Base-by-base conservation (phyloP, 495 filamentous ascomycete species). In the Penicillium coffeae region DNA sequence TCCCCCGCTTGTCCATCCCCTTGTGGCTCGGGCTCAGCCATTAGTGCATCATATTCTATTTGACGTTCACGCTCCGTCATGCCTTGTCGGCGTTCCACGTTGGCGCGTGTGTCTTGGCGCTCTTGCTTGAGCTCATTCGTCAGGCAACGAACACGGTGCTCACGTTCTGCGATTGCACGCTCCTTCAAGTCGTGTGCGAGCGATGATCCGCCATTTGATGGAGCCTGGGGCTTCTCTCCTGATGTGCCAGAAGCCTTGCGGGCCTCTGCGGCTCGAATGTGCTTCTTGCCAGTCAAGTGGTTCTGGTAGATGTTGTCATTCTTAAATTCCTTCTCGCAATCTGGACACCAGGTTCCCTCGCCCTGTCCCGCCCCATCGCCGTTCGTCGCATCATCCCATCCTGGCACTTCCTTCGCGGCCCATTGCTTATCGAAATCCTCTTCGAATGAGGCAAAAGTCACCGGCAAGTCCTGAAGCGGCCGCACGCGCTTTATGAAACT, bases 61-160 rank as follows among this genome's bases (percentile, higher is more conserved):
- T 90, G 86, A 20, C 93, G 82, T 66, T 98, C 93, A 7, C 89
- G 80, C 58, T 97, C 93, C 4, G 93, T 98, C 88, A 97, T 91
- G 50, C 90, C 90, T 62, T 93, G 89, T 60, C 85, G 88, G 16
- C 94, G 84, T 74, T 97, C 93, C 8, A 96, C 89, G 58, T 98
- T 96, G 48, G 90, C 85, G 33, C 84, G 76, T 0, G 92, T 97
- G 54, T 93, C 90, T 63, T 83, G 78, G 45, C 90, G 83, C 60
- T 92, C 86, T 15, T 80, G 79, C 53, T 84, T 77, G 75, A 97
- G 89, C 10, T 84, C 77, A 13, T 83, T 75, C 8, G 88, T 78
- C 18, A 97, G 76, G 38, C 83, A 86, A 54, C 80, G 84, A 25
- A 96, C 75, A 15, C 89, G 84, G 65, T 85, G 88, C 60, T 98